These are phyloP conservation scores for Puccinia horiana DNA, from an alignment of 1,284 basidiomycete species.

Conservation along the genomic window DNA sequence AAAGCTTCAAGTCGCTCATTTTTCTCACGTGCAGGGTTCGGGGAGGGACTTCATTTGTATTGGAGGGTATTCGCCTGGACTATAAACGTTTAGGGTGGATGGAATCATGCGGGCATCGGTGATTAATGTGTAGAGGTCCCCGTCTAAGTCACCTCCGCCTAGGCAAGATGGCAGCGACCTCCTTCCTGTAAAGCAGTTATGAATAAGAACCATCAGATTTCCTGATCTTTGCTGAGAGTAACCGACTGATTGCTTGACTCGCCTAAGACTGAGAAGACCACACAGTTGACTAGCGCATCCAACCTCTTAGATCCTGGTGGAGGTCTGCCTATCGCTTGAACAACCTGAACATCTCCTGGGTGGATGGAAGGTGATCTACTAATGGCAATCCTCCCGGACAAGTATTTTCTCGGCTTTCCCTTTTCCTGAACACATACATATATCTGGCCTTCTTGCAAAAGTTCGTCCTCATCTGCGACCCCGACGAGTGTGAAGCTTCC, in stretches of 20 bases:
- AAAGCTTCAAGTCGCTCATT: background rate
- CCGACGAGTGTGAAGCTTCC: constrained; percentile 71
- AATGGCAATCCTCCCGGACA: constrained; percentile 66
- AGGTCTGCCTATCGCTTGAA: constrained; percentile 68
- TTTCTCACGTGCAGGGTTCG: constrained; percentile 62
- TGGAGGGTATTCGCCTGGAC: constrained; percentile 65
- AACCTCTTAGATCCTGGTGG: constrained; percentile 61
- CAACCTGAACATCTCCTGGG: constrained; percentile 72
- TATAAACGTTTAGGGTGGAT: constrained; percentile 57
- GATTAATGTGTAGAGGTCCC: constrained; percentile 65
- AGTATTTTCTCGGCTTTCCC: constrained; percentile 62
- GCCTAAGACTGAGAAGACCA: constrained; percentile 71
- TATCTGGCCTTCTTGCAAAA: constrained; percentile 67
- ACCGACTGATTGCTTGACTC: constrained; percentile 52
- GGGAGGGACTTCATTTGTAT: constrained; percentile 63
- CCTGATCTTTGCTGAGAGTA: background rate
- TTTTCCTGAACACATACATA: constrained; percentile 69
- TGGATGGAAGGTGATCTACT: constrained; percentile 70
- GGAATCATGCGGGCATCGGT: constrained; percentile 63
- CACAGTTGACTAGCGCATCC: constrained; percentile 66
- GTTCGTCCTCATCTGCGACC: constrained; percentile 72
- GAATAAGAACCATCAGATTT: background rate
- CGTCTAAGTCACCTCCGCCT: constrained; percentile 73
- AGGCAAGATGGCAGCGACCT: constrained; percentile 70
- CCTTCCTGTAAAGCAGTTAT: constrained; percentile 60